A percentile compares a stretch with the other conserved stretches of the same genome.
Conservation (phyloP, 1,284 basidiomycete genomes). For the Porodaedalea pini region DNA sequence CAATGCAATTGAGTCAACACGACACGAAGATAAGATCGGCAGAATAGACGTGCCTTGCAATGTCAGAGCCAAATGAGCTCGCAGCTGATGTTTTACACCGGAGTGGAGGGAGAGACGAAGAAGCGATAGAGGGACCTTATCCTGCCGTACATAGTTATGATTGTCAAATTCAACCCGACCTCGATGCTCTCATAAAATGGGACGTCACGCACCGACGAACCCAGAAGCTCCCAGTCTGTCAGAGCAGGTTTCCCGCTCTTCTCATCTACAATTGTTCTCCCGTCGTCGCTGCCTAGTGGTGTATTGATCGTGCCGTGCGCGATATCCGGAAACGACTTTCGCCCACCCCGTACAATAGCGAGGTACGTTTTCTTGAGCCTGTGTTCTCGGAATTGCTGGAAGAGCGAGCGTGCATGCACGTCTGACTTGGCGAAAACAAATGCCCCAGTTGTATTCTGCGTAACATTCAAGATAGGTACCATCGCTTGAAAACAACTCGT, state of each 20-base stretch:
- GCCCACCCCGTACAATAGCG: slow-evolving; percentile 57
- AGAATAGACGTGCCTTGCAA: slow-evolving; percentile 42
- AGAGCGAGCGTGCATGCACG: slow-evolving; percentile 44
- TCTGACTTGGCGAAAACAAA: slow-evolving; percentile 51
- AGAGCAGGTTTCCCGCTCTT: slow-evolving; percentile 38
- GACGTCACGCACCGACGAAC: slow-evolving; percentile 52
- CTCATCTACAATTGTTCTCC: slow-evolving; percentile 39
- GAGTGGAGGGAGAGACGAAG: slow-evolving; percentile 54
- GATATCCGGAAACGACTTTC: slow-evolving; percentile 38
- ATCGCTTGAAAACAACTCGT: not conserved
- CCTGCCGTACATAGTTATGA: slow-evolving; percentile 32
- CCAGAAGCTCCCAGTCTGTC: slow-evolving; percentile 60
- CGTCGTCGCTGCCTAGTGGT: slow-evolving; percentile 42
- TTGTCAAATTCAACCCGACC: not conserved
- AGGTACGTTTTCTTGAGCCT: slow-evolving; percentile 59
- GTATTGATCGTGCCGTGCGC: slow-evolving; percentile 44
- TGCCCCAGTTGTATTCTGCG: slow-evolving; percentile 60
- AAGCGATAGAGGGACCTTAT: slow-evolving; percentile 50
- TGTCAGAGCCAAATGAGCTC: slow-evolving; percentile 54
- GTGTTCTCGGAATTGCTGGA: slow-evolving; percentile 49
- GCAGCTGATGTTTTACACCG: slow-evolving; percentile 70
- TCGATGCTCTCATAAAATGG: no score
- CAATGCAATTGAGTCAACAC: slow-evolving; percentile 11
- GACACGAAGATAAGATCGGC: not conserved
- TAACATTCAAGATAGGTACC: not conserved